A percentile compares a stretch with the other conserved stretches of the same genome.
Evolutionary conservation across 2,329 filamentous ascomycete species (phyloP).

Genomic region (Diaporthe australafricana): DNA sequence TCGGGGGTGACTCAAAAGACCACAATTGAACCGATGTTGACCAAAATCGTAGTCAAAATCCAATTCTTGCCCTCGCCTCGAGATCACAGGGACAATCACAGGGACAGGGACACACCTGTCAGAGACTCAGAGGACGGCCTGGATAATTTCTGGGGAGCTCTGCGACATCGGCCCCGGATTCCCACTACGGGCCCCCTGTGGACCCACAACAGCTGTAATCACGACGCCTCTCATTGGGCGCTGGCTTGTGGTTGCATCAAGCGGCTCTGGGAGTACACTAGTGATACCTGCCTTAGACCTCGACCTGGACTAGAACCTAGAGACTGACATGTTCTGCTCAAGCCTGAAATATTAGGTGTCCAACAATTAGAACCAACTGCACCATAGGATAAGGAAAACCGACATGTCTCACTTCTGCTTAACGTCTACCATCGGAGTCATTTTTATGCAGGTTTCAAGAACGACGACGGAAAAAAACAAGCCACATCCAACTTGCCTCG

Average conservation of each 20-base stretch:
- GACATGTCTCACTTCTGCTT: no score
- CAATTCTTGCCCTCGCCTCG: conserved; percentile 34
- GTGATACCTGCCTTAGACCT: no score
- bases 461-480: no score
- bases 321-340: no score
- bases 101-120: conserved; percentile 43
- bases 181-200: neutral
- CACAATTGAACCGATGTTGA: conserved; percentile 12
- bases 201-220: conserved; percentile 25
- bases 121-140: neutral
- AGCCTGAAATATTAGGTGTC: no score
- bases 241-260: neutral
- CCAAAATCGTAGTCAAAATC: conserved; percentile 24
- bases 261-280: conserved; percentile 17
- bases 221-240: neutral
- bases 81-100: conserved; percentile 47
- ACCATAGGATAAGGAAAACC: no score
- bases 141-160: conserved; percentile 23
- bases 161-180: conserved; percentile 37
- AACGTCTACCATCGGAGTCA: no score
- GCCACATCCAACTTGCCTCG: no score
- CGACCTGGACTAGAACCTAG: no score
- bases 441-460: no score
- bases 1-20: conserved; percentile 39
- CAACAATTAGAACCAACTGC: no score